phyloP scores from a whole-genome alignment of 306 rosid genomes.

The Inga laurina region DNA sequence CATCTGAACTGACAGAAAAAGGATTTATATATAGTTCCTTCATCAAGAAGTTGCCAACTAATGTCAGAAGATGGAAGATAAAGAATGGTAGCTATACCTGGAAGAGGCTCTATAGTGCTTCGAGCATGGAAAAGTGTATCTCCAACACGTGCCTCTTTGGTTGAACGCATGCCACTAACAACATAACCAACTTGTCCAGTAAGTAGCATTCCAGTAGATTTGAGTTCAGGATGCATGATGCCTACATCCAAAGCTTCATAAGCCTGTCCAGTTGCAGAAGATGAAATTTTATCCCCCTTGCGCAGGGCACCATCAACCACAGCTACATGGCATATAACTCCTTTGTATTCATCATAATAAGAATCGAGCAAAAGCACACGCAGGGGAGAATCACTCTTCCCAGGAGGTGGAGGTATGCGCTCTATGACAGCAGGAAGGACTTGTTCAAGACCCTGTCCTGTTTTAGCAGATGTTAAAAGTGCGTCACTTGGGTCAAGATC shows the following conservation, averaged over 20 bases:
- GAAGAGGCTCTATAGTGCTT: slow-evolving; percentile 64
- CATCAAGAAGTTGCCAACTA: not conserved
- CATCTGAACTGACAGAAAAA: not conserved
- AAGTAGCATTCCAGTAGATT: slow-evolving; percentile 78
- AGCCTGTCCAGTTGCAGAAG: slow-evolving; percentile 71
- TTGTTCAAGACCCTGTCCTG: slow-evolving; percentile 90
- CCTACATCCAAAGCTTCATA: slow-evolving; percentile 85
- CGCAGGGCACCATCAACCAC: slow-evolving; percentile 79
- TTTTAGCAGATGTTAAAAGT: slow-evolving; percentile 91
- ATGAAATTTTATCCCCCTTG: slow-evolving; percentile 86
- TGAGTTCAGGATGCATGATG: slow-evolving; percentile 96
- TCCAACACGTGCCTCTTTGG: slow-evolving; percentile 94
- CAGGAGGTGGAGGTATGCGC: slow-evolving; percentile 86
- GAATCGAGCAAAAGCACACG: slow-evolving; percentile 96
- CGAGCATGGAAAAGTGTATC: slow-evolving; percentile 78
- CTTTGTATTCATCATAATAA: slow-evolving; percentile 90
- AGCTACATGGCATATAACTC: slow-evolving; percentile 93
- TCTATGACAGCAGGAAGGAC: slow-evolving; percentile 88
- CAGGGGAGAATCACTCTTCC: slow-evolving; percentile 59
- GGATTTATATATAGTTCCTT: slow-evolving; percentile 3
- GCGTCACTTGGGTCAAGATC: slow-evolving; percentile 82
- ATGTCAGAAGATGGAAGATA: slow-evolving; percentile 13
- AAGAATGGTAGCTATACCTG: slow-evolving; percentile 51
- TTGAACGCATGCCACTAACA: slow-evolving; percentile 96
- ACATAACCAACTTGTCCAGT: slow-evolving; percentile 96